Conservation (phyloP, 345 rosid genomes). For the Eucalyptus caleyi region DNA sequence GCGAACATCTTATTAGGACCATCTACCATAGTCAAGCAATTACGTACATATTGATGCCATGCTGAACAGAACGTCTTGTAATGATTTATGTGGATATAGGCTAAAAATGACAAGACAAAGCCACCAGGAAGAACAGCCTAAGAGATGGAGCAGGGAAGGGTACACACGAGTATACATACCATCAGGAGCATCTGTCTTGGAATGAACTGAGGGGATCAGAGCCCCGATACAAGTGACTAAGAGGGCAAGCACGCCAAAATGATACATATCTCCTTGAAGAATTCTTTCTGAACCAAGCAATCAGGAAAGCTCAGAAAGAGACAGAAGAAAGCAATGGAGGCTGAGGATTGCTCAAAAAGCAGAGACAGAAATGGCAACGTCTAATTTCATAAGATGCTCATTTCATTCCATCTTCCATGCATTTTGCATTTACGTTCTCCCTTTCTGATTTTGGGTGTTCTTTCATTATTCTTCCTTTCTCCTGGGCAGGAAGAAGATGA, state of each 20-base stretch:
- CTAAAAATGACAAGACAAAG: background rate
- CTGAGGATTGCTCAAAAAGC: background rate
- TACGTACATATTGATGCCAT: background rate
- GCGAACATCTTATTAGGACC: background rate
- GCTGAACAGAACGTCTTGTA: background rate
- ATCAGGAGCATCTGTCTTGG: conserved; percentile 23
- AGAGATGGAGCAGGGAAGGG: background rate
- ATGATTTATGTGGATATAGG: background rate
- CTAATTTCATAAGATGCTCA: background rate
- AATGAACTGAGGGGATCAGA: conserved; percentile 5
- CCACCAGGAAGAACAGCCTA: background rate
- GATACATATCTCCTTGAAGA: background rate
- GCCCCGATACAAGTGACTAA: background rate
- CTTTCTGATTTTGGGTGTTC: background rate
- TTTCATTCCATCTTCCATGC: background rate
- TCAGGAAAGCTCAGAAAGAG: background rate
- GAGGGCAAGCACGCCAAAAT: background rate
- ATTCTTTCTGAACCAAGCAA: background rate
- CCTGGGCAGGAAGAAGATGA: background rate
- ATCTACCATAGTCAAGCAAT: background rate
- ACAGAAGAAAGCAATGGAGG: background rate
- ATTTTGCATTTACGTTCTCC: background rate
- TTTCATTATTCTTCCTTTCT: background rate
- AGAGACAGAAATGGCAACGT: background rate
- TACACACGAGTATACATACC: conserved; percentile 4